Evolutionary conservation across 2,329 filamentous ascomycete genomes (phyloP).

Genomic region (Pyrenophora teres): DNA sequence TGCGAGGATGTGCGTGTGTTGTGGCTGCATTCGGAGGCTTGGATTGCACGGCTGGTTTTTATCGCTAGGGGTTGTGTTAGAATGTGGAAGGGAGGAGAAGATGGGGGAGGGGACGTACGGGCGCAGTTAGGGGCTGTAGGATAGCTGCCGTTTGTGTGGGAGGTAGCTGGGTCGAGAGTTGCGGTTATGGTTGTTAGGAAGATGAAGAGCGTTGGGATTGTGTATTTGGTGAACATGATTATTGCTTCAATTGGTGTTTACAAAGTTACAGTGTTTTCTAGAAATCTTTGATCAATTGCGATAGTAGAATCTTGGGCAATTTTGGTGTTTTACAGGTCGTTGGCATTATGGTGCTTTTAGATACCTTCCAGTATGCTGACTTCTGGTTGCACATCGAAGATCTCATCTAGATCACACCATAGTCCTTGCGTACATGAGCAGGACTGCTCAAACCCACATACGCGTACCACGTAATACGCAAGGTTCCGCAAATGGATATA

Average conservation of each 20-base stretch:
- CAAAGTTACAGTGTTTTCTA: no score
- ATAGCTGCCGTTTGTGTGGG: constrained; percentile 46
- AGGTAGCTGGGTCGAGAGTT: constrained; percentile 45
- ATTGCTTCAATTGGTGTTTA: neutral
- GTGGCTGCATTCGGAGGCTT: constrained; percentile 51
- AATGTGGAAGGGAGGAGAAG: no score
- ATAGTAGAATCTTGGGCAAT: no score
- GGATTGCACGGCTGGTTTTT: constrained; percentile 46
- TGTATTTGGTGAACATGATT: constrained; percentile 3
- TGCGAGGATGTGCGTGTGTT: constrained; percentile 47
- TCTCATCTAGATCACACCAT: neutral
- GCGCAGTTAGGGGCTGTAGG: constrained; percentile 35
- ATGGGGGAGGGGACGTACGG: constrained; percentile 3
- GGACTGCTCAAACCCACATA: neutral
- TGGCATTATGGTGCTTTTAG: neutral
- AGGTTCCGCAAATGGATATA: neutral
- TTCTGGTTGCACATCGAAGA: neutral
- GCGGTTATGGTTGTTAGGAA: constrained; percentile 29
- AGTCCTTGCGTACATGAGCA: neutral
- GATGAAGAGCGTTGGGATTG: constrained; percentile 14
- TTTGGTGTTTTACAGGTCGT: neutral
- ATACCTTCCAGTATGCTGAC: neutral
- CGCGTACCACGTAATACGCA: constrained; percentile 2
- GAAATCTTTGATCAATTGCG: neutral
- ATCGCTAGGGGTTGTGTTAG: constrained; percentile 17